These are phyloP conservation scores for Isabelozyma rhagii DNA, from an alignment of 805 yeast genomes.

Conservation along the genomic window DNA sequence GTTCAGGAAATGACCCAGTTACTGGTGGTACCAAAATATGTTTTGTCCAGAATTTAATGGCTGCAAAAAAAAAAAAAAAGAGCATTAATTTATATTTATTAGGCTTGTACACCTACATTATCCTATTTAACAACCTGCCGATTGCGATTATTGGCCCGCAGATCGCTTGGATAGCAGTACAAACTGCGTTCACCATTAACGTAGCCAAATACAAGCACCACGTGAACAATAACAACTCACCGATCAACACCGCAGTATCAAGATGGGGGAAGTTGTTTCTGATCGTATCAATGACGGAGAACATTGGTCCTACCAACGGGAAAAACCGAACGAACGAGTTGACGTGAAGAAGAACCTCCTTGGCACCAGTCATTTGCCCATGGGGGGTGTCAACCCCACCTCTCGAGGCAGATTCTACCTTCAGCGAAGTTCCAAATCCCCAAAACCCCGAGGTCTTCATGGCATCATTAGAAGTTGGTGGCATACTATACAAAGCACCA, in stretches of 20 bases:
- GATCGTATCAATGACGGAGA: conserved; percentile 39
- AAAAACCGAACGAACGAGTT: conserved; percentile 32
- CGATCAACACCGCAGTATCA: conserved; percentile 38
- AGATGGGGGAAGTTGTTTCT: conserved; percentile 33
- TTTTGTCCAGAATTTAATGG: not conserved
- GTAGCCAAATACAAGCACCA: conserved; percentile 43
- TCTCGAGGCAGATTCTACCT: not conserved
- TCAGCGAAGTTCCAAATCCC: not conserved
- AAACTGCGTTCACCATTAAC: conserved; percentile 38
- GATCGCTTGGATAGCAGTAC: conserved; percentile 43
- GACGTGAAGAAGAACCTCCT: conserved; percentile 20
- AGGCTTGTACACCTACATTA: conserved; percentile 18
- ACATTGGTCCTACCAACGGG: conserved; percentile 31
- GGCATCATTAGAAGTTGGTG: conserved; percentile 12
- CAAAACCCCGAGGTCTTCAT: not conserved
- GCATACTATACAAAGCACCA: conserved; percentile 26
- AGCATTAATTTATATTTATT: no score
- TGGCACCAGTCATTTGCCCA: not conserved
- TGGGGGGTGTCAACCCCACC: not conserved
- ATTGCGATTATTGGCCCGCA: conserved; percentile 47
- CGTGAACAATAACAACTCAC: conserved; percentile 35
- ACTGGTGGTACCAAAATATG: no score
- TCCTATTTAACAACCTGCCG: conserved; percentile 41
- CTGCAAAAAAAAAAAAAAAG: not conserved
- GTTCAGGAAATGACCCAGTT: no score